Conservation (phyloP, 2,329 filamentous ascomycete genomes). For the Coniochaeta hoffmannii region DNA sequence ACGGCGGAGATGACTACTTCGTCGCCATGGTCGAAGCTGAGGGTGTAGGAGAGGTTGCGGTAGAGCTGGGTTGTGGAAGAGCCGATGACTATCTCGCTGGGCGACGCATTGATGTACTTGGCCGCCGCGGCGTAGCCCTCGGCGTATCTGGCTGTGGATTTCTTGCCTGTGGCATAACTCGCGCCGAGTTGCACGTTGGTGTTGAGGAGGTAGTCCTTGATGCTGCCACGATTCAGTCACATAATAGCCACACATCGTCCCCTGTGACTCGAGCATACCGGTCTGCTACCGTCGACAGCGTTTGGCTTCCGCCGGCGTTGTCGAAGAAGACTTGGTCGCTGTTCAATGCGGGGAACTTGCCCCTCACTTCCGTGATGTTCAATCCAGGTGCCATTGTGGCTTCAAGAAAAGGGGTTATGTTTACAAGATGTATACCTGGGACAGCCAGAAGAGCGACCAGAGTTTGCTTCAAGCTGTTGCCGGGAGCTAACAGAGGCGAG, state of each 20-base stretch:
- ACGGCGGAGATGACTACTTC: slow-evolving; percentile 65
- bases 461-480: no score
- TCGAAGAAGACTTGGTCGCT: slow-evolving; percentile 64
- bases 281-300: slow-evolving; percentile 58
- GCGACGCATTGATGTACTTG: slow-evolving; percentile 59
- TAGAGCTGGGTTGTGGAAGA: slow-evolving; percentile 70
- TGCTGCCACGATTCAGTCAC: slow-evolving; percentile 30
- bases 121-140: slow-evolving; percentile 59
- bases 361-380: slow-evolving; percentile 47
- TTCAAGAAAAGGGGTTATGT: not conserved
- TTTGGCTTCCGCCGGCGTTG: slow-evolving; percentile 71
- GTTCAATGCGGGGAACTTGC: slow-evolving; percentile 60
- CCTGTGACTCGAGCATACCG: slow-evolving; percentile 48
- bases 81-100: slow-evolving; percentile 64
- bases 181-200: slow-evolving; percentile 73
- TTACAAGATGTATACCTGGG: no score
- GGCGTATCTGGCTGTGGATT: slow-evolving; percentile 51
- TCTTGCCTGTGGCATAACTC: slow-evolving; percentile 53
- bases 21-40: slow-evolving; percentile 47
- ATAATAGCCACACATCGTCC: not conserved
- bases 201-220: slow-evolving; percentile 56
- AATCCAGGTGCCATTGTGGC: slow-evolving; percentile 20
- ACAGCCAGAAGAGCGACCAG: no score
- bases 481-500: no score
- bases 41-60: slow-evolving; percentile 56